phyloP scores from a whole-genome alignment of 352 stramenopile species.

The Globisporangium okanoganense region DNA sequence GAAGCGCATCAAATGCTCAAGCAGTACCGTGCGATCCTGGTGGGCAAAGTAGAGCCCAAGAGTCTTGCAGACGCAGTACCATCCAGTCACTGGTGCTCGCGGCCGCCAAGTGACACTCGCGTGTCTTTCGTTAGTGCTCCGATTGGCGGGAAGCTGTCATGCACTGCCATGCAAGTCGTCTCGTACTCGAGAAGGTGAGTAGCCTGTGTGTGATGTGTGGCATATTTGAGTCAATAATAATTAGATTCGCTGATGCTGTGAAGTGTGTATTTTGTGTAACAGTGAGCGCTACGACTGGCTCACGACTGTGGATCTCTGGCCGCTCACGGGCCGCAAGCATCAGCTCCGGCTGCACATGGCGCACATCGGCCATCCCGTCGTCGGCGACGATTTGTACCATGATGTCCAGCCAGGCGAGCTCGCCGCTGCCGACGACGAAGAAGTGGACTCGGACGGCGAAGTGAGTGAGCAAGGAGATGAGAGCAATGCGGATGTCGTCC shows the following conservation, averaged over 20 bases:
- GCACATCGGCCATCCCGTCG: conserved; percentile 50
- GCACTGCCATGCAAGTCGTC: conserved; percentile 30
- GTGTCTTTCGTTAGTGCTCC: conserved; percentile 20
- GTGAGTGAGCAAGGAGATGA: neutral
- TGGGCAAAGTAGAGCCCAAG: conserved; percentile 20
- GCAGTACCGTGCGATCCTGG: conserved; percentile 53
- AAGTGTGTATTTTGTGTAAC: neutral
- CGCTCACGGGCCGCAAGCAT: conserved; percentile 62
- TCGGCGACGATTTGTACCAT: conserved; percentile 66
- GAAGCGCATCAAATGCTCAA: conserved; percentile 42
- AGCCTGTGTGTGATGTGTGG: neutral
- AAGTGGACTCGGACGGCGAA: neutral
- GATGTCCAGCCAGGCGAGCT: neutral
- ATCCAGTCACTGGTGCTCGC: neutral
- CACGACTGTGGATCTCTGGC: conserved; percentile 64
- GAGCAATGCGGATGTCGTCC: conserved; percentile 27
- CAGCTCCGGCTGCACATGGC: conserved; percentile 68
- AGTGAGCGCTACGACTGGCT: conserved; percentile 54
- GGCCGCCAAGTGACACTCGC: conserved; percentile 5
- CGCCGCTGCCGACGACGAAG: neutral
- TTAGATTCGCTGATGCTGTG: neutral
- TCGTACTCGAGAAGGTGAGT: conserved; percentile 30
- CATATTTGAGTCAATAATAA: no score
- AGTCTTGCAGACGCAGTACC: neutral
- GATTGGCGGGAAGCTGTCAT: conserved; percentile 26